A percentile compares a stretch with the other conserved stretches of the same genome.
Conservation (phyloP, 768 basidiomycete species). For the Trametes maxima region DNA sequence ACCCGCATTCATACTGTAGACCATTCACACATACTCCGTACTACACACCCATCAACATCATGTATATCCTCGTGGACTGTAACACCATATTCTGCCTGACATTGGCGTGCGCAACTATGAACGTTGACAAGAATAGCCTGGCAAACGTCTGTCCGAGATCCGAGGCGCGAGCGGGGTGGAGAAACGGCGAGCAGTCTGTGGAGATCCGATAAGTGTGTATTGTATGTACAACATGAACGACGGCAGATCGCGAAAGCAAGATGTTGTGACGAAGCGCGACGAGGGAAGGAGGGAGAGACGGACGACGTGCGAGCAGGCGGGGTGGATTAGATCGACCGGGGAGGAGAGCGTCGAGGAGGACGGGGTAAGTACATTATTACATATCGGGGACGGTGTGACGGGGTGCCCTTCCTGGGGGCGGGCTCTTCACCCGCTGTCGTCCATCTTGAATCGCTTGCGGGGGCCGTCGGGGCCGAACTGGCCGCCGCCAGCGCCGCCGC, state of each 20-base stretch:
- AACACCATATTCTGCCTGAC: slow-evolving; percentile 6
- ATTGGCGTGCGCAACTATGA: neutral
- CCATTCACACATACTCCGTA: neutral
- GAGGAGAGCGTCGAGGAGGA: slow-evolving; percentile 1
- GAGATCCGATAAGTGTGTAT: slow-evolving; percentile 8
- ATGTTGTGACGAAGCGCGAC: slow-evolving; percentile 10
- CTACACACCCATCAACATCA: neutral
- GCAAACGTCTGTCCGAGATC: no score
- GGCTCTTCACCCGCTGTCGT: slow-evolving; percentile 45
- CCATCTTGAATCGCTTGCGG: slow-evolving; percentile 57
- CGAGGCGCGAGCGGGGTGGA: neutral
- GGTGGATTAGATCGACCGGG: slow-evolving; percentile 7
- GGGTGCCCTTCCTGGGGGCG: neutral
- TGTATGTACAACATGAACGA: slow-evolving; percentile 13
- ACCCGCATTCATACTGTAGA: slow-evolving; percentile 11
- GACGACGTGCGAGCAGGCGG: neutral
- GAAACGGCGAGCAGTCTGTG: neutral
- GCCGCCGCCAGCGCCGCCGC: slow-evolving; percentile 39
- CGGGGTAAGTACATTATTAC: slow-evolving; percentile 6
- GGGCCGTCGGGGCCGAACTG: slow-evolving; percentile 49
- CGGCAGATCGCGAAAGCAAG: slow-evolving; percentile 23
- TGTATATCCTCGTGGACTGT: slow-evolving; percentile 16
- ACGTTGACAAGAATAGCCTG: neutral
- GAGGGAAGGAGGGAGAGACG: neutral
- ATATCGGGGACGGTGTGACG: neutral